These are phyloP conservation scores for Puccinia horiana DNA, from an alignment of 1,284 basidiomycete genomes.

Conservation along the genomic window DNA sequence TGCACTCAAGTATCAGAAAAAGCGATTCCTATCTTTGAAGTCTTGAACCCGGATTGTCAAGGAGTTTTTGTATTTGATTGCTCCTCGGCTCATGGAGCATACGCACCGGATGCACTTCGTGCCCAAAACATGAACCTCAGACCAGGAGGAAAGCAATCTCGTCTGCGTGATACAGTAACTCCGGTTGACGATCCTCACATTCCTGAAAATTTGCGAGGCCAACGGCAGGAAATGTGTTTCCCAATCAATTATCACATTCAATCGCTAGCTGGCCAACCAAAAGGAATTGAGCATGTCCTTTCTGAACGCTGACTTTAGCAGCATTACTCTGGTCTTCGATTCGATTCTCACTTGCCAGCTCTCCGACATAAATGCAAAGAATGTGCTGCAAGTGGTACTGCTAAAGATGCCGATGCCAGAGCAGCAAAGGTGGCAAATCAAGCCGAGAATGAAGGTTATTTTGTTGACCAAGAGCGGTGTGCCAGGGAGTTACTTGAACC, in stretches of 20 bases:
- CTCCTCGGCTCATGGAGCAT: conserved; percentile 1
- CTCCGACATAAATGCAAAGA: neutral
- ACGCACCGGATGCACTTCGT: neutral
- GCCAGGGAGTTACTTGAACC: no score
- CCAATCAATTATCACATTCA: neutral
- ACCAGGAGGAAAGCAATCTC: conserved; percentile 7
- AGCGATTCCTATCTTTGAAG: conserved; percentile 14
- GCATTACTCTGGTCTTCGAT: neutral
- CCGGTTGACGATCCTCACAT: neutral
- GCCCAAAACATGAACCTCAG: conserved; percentile 19
- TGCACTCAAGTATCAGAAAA: neutral
- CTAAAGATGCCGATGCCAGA: neutral
- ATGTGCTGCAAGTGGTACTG: neutral
- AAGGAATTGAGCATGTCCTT: neutral
- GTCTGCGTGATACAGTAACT: neutral
- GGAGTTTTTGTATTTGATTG: conserved; percentile 24
- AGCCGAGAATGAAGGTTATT: no score
- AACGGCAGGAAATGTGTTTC: neutral
- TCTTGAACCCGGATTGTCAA: neutral
- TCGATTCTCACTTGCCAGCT: neutral
- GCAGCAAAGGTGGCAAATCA: no score
- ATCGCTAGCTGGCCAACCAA: neutral
- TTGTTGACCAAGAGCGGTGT: no score
- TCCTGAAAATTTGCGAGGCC: neutral
- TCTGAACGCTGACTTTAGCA: neutral